These are phyloP conservation scores for Candida parachauliodes DNA, from an alignment of 805 yeast genomes.

Conservation along the genomic window DNA sequence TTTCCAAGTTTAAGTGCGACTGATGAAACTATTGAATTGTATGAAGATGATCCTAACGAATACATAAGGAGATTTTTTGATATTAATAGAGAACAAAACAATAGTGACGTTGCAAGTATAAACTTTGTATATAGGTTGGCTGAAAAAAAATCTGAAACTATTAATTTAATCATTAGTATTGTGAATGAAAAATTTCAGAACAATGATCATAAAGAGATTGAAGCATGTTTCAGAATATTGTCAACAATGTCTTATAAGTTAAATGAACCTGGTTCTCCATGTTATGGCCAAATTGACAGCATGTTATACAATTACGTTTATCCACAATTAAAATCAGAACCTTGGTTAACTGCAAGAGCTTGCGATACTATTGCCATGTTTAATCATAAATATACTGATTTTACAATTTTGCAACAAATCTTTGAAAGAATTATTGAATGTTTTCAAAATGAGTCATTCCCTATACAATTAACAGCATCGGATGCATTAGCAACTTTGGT, in stretches of 20 bases:
- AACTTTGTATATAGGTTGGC: constrained; percentile 42
- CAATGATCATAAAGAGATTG: constrained; percentile 36
- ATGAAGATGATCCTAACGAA: constrained; percentile 45
- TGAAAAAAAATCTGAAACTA: constrained; percentile 35
- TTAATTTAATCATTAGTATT: constrained; percentile 25
- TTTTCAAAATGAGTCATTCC: constrained; percentile 42
- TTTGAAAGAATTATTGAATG: constrained; percentile 40
- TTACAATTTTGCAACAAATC: constrained; percentile 33
- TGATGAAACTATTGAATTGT: constrained; percentile 36
- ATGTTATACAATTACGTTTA: constrained; percentile 35
- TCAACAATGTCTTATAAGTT: constrained; percentile 39
- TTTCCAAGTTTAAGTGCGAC: constrained; percentile 40
- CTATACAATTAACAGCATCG: constrained; percentile 48
- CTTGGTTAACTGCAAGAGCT: constrained; percentile 45
- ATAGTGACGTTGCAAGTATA: constrained; percentile 49
- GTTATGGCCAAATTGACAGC: constrained; percentile 36
- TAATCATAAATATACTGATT: constrained; percentile 31
- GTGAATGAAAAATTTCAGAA: constrained; percentile 33
- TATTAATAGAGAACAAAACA: constrained; percentile 45
- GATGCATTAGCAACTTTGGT: constrained; percentile 49
- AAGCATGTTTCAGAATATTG: constrained; percentile 41
- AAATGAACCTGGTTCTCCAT: constrained; percentile 34
- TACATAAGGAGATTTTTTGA: constrained; percentile 42
- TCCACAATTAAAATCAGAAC: constrained; percentile 38
- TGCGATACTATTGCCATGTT: constrained; percentile 45